Evolutionary conservation across 805 yeast genomes (phyloP).

Genomic region (Kazachstania viticola): DNA sequence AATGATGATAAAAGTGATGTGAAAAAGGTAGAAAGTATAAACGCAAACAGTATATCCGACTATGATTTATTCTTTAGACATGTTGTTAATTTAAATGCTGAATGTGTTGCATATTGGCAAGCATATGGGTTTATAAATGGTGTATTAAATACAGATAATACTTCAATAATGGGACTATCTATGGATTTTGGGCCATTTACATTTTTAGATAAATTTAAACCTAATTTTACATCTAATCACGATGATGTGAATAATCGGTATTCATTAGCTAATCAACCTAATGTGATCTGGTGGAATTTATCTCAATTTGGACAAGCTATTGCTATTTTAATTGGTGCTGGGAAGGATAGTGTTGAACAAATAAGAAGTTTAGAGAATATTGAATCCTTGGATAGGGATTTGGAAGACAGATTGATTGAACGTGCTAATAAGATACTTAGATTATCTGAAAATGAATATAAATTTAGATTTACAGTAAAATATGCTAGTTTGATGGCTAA

Average conservation of each 20-base stretch:
- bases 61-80: slow-evolving; percentile 67
- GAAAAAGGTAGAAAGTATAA: not conserved
- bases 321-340: slow-evolving; percentile 72
- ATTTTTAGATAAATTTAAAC: slow-evolving; percentile 75
- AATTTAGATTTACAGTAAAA: slow-evolving; percentile 44
- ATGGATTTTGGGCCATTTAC: slow-evolving; percentile 95
- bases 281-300: slow-evolving; percentile 88
- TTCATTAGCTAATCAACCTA: slow-evolving; percentile 74
- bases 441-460: slow-evolving; percentile 52
- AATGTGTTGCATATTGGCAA: slow-evolving; percentile 75
- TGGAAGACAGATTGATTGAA: slow-evolving; percentile 38
- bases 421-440: slow-evolving; percentile 60
- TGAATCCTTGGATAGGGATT: slow-evolving; percentile 35
- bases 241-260: slow-evolving; percentile 69
- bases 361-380: slow-evolving; percentile 20
- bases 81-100: slow-evolving; percentile 62
- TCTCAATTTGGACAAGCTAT: slow-evolving; percentile 74
- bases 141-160: slow-evolving; percentile 88
- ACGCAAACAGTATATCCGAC: slow-evolving; percentile 31
- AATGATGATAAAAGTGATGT: slow-evolving; percentile 11
- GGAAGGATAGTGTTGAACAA: slow-evolving; percentile 38
- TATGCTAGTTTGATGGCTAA: slow-evolving; percentile 47
- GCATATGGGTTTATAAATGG: slow-evolving; percentile 90
- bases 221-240: slow-evolving; percentile 76
- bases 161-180: slow-evolving; percentile 77